Conservation (phyloP, 768 basidiomycete species). For the Sarcomyxa edulis region DNA sequence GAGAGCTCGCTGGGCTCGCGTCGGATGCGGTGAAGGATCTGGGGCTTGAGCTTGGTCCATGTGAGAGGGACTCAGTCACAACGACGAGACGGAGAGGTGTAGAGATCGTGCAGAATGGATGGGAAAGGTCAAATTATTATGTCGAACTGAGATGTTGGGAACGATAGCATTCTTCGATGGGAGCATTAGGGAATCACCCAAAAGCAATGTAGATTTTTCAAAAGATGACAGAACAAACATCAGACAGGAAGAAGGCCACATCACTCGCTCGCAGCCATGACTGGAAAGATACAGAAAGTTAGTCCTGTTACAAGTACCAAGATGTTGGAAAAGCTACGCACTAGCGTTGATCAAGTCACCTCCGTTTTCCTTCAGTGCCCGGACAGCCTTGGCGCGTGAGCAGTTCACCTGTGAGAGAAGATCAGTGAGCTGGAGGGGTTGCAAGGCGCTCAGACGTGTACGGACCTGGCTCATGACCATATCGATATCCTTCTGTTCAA, state of each 20-base stretch:
- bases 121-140: slow-evolving; percentile 90
- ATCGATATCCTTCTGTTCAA: slow-evolving; percentile 93
- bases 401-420: slow-evolving; percentile 62
- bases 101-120: slow-evolving; percentile 67
- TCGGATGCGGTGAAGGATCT: slow-evolving; percentile 55
- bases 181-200: no score
- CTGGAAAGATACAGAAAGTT: slow-evolving; percentile 29
- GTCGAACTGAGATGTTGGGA: slow-evolving; percentile 70
- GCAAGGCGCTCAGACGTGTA: background rate
- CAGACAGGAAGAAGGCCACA: slow-evolving; percentile 24
- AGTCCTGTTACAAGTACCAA: no score
- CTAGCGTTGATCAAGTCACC: slow-evolving; percentile 97
- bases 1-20: slow-evolving; percentile 68
- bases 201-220: no score
- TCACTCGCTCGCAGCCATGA: slow-evolving; percentile 93
- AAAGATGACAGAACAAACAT: slow-evolving; percentile 26
- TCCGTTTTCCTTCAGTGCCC: slow-evolving; percentile 84
- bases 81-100: slow-evolving; percentile 38
- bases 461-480: slow-evolving; percentile 71
- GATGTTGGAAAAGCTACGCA: slow-evolving; percentile 38
- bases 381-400: slow-evolving; percentile 87
- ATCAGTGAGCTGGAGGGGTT: background rate
- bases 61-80: background rate
- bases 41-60: slow-evolving; percentile 44
- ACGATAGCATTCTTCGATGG: no score